Base-by-base conservation (phyloP, 1,284 basidiomycete species). In the Ustilago lituana region DNA sequence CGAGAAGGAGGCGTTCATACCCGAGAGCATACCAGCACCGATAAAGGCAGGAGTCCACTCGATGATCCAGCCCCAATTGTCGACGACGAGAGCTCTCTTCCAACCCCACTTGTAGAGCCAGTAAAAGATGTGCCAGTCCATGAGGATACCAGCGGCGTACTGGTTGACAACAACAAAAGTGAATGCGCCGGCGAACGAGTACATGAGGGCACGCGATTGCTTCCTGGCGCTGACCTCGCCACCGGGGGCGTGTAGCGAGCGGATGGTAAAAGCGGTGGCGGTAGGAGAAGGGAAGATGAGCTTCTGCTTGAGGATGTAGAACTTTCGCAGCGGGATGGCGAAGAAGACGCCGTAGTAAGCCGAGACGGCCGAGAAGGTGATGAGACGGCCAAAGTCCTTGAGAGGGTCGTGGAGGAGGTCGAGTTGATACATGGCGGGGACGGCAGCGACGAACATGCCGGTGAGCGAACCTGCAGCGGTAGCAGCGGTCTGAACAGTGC, bases 311-410 rank as follows among this genome's bases (percentile, higher is more conserved):
- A 89, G 83, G 70, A 90, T 88, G 82, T 87, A 90, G 81, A 78
- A 89, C 73, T 86, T 87, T 60, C 87, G 85, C 26, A 88, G 82
- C 0, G 88, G 88, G 57, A 89, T 87, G 63, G 88, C 87, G 80
- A 89, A 89, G 82, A 89, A 88, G 62, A 88, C 85, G 39, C 88
- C 88, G 71, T 88, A 89, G 83, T 88, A 90, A 20, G 86, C 87
- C 51, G 86, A 85, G 67, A 85, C 86, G 31, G 85, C 80, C 8
- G 86, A 87, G 54, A 89, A 84, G 10, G 87, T 86, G 66, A 89
- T 86, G 7, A 78, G 49, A 26, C 76, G 65, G 12, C 62, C 74
- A 40, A 78, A 73, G 53, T 78, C 76, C 47, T 66, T 54, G 31
- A 54, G 50, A 5, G 76, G 73, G 31, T 62, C 57, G 43, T 60